These are phyloP conservation scores for Pseudognaphalium luteoalbum DNA, from an alignment of 129 eudicot species.

Conservation along the genomic window DNA sequence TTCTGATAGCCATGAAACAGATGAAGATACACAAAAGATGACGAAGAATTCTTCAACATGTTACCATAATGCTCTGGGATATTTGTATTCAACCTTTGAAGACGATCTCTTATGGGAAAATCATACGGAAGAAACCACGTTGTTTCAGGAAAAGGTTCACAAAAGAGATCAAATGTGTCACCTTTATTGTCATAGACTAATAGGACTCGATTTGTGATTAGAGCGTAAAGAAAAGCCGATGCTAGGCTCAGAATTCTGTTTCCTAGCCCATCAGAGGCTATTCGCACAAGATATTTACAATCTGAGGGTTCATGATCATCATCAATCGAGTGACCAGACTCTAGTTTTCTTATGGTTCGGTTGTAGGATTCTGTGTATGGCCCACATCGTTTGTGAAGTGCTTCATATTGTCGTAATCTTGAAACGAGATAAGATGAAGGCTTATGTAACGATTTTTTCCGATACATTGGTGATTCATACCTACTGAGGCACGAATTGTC, in stretches of 20 bases:
- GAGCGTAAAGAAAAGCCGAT: slow-evolving; percentile 2
- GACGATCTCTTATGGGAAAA: background rate
- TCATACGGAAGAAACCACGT: background rate
- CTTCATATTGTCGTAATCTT: background rate
- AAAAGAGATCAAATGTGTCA: background rate
- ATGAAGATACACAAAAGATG: background rate
- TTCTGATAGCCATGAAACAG: background rate
- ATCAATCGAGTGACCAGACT: background rate
- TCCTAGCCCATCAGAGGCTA: background rate
- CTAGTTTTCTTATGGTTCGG: background rate
- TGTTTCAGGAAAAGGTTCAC: slow-evolving; percentile 11
- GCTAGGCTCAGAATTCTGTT: slow-evolving; percentile 2
- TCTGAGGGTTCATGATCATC: background rate
- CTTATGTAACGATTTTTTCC: background rate
- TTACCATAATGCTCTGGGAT: background rate
- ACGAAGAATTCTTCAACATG: background rate
- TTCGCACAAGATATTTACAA: background rate
- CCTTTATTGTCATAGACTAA: background rate
- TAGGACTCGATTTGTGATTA: background rate
- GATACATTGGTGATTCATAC: background rate
- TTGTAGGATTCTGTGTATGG: slow-evolving; percentile 2
- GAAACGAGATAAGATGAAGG: background rate
- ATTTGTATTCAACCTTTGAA: background rate
- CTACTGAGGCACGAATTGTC: background rate
- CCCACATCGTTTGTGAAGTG: slow-evolving; percentile 1